phyloP scores from a whole-genome alignment of 2,329 filamentous ascomycete species.

The Xylaria digitata region DNA sequence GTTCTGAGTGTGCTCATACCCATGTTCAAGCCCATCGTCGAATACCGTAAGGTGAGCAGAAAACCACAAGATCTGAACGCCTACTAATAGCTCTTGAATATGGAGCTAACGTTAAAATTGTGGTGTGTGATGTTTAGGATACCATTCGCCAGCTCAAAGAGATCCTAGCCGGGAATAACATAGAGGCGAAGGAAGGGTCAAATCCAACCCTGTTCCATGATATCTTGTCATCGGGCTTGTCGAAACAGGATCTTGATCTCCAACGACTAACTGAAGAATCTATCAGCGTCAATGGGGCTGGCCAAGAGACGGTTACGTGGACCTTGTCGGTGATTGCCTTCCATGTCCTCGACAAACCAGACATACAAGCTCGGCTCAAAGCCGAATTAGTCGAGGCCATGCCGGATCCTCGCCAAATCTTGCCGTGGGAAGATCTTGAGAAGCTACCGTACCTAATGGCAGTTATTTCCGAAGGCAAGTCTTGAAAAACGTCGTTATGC shows the following conservation, averaged over 20 bases:
- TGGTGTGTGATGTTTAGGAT: background rate
- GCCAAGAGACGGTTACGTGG: conserved; percentile 47
- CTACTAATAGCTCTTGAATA: too few relatives aligned
- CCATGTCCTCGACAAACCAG: conserved; percentile 30
- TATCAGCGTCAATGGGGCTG: conserved; percentile 34
- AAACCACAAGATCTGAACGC: background rate
- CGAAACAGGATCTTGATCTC: conserved; percentile 8
- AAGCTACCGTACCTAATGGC: conserved; percentile 31
- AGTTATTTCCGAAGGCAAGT: too few relatives aligned
- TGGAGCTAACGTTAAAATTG: too few relatives aligned
- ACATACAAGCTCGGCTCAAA: background rate
- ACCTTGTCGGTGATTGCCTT: conserved; percentile 24
- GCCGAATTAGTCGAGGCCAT: conserved; percentile 27
- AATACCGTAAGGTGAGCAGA: background rate
- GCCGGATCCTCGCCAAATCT: conserved; percentile 28
- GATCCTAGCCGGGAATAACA: background rate
- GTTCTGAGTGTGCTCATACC: conserved; percentile 3
- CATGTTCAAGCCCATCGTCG: background rate
- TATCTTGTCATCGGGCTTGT: conserved; percentile 21
- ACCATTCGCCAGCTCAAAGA: background rate
- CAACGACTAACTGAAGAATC: conserved; percentile 28
- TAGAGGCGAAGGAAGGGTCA: background rate
- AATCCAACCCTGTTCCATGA: conserved; percentile 27
- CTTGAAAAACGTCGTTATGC: too few relatives aligned
- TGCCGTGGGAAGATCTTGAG: conserved; percentile 37